phyloP scores from a whole-genome alignment of 768 basidiomycete species.

The Phlebiopsis flavidoalba region DNA sequence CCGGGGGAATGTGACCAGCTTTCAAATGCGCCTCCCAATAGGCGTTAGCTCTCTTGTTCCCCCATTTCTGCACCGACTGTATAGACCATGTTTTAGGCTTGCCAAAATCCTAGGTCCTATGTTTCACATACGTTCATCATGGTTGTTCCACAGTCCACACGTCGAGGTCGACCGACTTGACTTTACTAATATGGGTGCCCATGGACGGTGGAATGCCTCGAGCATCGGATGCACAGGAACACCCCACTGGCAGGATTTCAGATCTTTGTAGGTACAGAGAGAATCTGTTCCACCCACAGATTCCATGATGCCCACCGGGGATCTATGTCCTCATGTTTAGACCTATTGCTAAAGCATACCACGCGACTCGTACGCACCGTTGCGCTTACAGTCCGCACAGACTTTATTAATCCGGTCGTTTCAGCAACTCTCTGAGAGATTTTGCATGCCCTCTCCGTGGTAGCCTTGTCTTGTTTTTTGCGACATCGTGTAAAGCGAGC shows the following conservation, averaged over 20 bases:
- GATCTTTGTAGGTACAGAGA: not conserved
- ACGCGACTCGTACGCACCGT: conserved; percentile 53
- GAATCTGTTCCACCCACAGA: conserved; percentile 45
- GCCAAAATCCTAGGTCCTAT: not conserved
- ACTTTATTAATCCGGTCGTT: conserved; percentile 87
- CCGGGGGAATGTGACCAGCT: conserved; percentile 84
- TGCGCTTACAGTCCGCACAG: conserved; percentile 95
- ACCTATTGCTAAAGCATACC: not conserved
- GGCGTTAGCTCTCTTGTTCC: conserved; percentile 84
- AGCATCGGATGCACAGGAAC: conserved; percentile 95
- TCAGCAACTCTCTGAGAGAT: conserved; percentile 82
- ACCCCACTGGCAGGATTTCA: conserved; percentile 57
- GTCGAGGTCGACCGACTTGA: conserved; percentile 97
- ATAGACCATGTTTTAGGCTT: not conserved
- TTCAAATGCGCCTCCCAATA: conserved; percentile 98
- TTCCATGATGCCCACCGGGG: conserved; percentile 99
- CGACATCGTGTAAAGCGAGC: conserved; percentile 24
- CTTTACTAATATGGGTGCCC: conserved; percentile 97
- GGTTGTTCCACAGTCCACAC: conserved; percentile 97
- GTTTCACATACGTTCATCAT: conserved; percentile 70
- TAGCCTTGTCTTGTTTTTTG: conserved; percentile 76
- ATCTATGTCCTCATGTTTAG: conserved; percentile 44
- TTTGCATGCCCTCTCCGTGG: conserved; percentile 74
- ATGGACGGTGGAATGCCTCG: conserved; percentile 95
- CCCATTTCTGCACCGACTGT: conserved; percentile 89